phyloP scores from a whole-genome alignment of 163 green algal species.

The Botryococcus braunii region DNA sequence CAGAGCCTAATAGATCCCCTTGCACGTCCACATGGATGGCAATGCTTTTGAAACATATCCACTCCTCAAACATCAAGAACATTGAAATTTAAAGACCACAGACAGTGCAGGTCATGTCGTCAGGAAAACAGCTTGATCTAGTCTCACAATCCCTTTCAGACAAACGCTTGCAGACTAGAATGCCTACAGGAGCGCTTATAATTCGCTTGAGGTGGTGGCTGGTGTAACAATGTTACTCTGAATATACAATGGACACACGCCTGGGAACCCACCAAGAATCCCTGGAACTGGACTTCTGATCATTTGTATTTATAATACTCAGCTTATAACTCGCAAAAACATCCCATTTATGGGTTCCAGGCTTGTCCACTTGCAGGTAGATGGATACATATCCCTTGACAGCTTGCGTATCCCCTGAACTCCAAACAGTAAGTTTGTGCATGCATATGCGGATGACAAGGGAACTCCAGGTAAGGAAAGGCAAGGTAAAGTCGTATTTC shows the following conservation, averaged over 20 bases:
- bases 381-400: slow-evolving; percentile 56
- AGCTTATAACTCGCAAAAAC: slow-evolving; percentile 60
- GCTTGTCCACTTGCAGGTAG: slow-evolving; percentile 62
- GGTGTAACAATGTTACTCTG: no score
- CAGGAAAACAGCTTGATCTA: slow-evolving; percentile 6
- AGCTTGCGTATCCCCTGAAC: slow-evolving; percentile 52
- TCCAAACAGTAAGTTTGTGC: no score
- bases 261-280: slow-evolving; percentile 63
- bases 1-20: no score
- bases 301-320: slow-evolving; percentile 40
- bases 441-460: no score
- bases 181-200: no score
- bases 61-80: not conserved
- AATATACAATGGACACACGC: no score
- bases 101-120: not conserved
- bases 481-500: no score
- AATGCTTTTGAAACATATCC: not conserved
- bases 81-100: not conserved
- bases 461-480: no score
- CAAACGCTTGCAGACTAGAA: no score
- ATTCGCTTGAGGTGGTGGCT: no score
- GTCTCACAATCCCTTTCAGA: no score
- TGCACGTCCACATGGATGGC: no score
- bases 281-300: slow-evolving; percentile 38
- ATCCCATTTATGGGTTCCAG: slow-evolving; percentile 47